Evolutionary conservation across 495 filamentous ascomycete genomes (phyloP), one percentile per base, ranked within the genome.

Genomic region (Aspergillus biplanus): DNA sequence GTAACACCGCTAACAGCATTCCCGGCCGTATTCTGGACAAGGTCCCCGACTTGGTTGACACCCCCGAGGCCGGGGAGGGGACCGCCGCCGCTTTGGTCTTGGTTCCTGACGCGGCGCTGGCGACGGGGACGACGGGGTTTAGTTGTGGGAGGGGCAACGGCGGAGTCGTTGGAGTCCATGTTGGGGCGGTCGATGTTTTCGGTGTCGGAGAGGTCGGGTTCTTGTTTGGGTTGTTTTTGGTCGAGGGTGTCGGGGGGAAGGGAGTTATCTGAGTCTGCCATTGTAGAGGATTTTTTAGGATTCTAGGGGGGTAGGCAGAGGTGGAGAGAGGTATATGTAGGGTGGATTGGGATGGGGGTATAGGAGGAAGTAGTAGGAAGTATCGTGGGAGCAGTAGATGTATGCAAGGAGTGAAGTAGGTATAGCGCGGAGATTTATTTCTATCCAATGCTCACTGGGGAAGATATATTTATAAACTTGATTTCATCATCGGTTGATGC

Each of bases 1-100:
- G 86, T 84, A 32, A 82, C 83, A 13, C 84, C 80, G 64, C 82
- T 82, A 49, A 88, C 78, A 35, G 83, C 80, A 59, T 85, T 83
- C 21, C 86, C 86, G 18, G 86, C 87, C 15, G 89, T 90, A 71
- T 90, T 83, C 55, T 83, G 80, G 27, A 90, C 86, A 33, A 84
- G 81, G 61, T 84, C 82, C 39, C 78, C 78, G 12, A 78, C 77
- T 56, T 86, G 83, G 62, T 84, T 80, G 33, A 88, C 82, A 32
- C 83, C 83, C 48, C 86, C 85, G 6, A 90, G 82, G 0, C 79
- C 76, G 6, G 81, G 83, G 27, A 84, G 75, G 0, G 76, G 74
- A 12, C 84, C 82, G 27, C 76, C 80, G 18, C 71, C 62, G 60
- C 71, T 75, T 61, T 71, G 62, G 50, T 74, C 68, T 34, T 72